Percentiles rank a stretch among this genome's conserved stretches.
Conservation (phyloP, 1,139 yeast species). For the Sugiyamaella xylanicola region DNA sequence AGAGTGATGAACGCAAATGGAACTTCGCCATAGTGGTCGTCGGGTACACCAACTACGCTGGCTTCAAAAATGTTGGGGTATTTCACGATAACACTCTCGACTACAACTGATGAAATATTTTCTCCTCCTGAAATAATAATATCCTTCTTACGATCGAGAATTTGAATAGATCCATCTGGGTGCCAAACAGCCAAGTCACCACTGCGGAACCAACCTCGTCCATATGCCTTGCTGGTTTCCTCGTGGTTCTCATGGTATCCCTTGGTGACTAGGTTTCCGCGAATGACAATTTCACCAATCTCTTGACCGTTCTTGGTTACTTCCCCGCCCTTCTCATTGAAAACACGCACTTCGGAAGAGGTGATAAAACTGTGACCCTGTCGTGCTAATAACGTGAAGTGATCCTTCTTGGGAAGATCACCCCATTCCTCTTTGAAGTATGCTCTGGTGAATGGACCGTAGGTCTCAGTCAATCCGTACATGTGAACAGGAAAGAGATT, state of each 20-base stretch:
- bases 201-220: conserved; percentile 71
- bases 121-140: conserved; percentile 84
- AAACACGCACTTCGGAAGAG: conserved; percentile 49
- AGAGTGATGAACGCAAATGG: conserved; percentile 43
- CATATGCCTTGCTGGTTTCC: conserved; percentile 56
- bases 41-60: conserved; percentile 46
- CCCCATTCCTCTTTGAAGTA: conserved; percentile 43
- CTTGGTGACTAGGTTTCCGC: conserved; percentile 54
- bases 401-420: conserved; percentile 33
- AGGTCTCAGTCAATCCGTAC: conserved; percentile 66
- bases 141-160: conserved; percentile 76
- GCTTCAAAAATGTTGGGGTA: conserved; percentile 42
- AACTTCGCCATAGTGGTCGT: conserved; percentile 43
- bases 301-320: conserved; percentile 50
- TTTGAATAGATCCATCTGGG: conserved; percentile 57
- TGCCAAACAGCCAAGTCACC: conserved; percentile 74
- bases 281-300: conserved; percentile 44
- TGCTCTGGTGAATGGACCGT: conserved; percentile 44
- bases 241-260: conserved; percentile 62
- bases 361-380: conserved; percentile 44
- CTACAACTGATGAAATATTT: conserved; percentile 75
- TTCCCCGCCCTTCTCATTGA: conserved; percentile 47
- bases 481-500: conserved; percentile 56
- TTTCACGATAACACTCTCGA: conserved; percentile 63
- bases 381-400: conserved; percentile 39